Conservation (phyloP, 1,139 yeast genomes). For the Saccharomyces hybrid region DNA sequence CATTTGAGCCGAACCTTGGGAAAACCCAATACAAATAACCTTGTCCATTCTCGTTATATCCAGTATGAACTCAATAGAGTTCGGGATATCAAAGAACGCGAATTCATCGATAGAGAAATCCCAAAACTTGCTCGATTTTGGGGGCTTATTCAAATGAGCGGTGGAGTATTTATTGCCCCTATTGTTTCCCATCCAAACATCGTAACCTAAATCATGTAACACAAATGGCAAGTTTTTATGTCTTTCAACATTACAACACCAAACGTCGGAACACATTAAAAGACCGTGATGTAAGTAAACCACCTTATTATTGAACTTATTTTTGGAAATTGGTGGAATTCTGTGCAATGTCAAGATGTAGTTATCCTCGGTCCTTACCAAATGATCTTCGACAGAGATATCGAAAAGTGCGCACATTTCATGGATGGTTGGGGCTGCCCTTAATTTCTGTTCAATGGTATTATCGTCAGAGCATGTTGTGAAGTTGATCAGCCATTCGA, state of each 20-base stretch:
- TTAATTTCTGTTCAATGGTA: slow-evolving; percentile 31
- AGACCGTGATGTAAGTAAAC: slow-evolving; percentile 87
- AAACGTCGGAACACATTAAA: slow-evolving; percentile 82
- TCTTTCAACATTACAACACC: slow-evolving; percentile 67
- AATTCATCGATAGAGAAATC: slow-evolving; percentile 80
- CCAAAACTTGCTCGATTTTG: slow-evolving; percentile 54
- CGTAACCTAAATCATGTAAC: slow-evolving; percentile 72
- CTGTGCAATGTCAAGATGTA: slow-evolving; percentile 49
- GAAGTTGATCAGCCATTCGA: slow-evolving; percentile 20
- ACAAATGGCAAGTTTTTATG: slow-evolving; percentile 64
- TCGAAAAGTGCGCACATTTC: slow-evolving; percentile 60
- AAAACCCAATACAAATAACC: slow-evolving; percentile 71
- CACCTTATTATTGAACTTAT: slow-evolving; percentile 35
- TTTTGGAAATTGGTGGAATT: slow-evolving; percentile 36
- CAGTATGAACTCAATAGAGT: slow-evolving; percentile 57
- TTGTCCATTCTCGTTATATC: slow-evolving; percentile 36
- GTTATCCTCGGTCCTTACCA: slow-evolving; percentile 43
- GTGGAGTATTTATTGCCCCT: slow-evolving; percentile 83
- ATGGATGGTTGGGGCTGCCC: slow-evolving; percentile 45
- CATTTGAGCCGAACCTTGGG: slow-evolving; percentile 90
- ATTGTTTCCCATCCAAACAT: slow-evolving; percentile 90
- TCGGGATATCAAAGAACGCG: slow-evolving; percentile 77
- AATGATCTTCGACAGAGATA: slow-evolving; percentile 60
- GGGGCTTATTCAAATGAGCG: slow-evolving; percentile 36
- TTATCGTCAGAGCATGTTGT: slow-evolving; percentile 17